These are phyloP conservation scores for Trichoderma asperelloides DNA, from an alignment of 495 filamentous ascomycete species.

Conservation along the genomic window DNA sequence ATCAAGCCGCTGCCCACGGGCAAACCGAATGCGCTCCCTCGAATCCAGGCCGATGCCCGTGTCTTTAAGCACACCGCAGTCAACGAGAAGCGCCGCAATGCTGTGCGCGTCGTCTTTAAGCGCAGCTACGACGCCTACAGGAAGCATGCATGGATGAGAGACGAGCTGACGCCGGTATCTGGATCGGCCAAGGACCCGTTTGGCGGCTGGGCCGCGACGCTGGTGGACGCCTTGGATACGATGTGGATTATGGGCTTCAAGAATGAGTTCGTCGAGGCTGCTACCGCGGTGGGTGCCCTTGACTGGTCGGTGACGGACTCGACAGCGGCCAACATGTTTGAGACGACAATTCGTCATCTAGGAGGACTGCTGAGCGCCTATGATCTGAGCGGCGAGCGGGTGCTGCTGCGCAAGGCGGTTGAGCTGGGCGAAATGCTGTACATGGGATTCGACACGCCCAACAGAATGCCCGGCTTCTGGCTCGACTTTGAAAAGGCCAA, in stretches of 20 bases:
- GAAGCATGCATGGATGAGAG: slow-evolving; percentile 62
- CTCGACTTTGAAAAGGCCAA: slow-evolving; percentile 71
- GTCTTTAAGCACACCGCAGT: slow-evolving; percentile 46
- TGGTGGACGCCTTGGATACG: slow-evolving; percentile 72
- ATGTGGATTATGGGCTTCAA: slow-evolving; percentile 78
- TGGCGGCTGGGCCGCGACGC: slow-evolving; percentile 71
- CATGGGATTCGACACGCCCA: slow-evolving; percentile 78
- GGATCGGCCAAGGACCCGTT: slow-evolving; percentile 53
- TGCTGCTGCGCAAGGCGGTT: slow-evolving; percentile 63
- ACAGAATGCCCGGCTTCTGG: slow-evolving; percentile 68
- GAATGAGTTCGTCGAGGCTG: slow-evolving; percentile 68
- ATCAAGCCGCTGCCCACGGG: slow-evolving; percentile 56
- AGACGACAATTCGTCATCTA: slow-evolving; percentile 66
- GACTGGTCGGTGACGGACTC: slow-evolving; percentile 61
- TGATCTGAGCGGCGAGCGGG: slow-evolving; percentile 56
- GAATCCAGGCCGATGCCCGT: slow-evolving; percentile 55
- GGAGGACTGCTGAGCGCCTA: slow-evolving; percentile 70
- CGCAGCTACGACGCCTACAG: slow-evolving; percentile 73
- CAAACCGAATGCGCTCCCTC: slow-evolving; percentile 47
- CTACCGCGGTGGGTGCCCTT: slow-evolving; percentile 54
- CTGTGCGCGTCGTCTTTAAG: slow-evolving; percentile 58
- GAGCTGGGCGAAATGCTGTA: slow-evolving; percentile 75
- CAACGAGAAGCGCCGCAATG: slow-evolving; percentile 33
- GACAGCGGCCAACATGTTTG: slow-evolving; percentile 52
- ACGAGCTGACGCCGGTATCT: slow-evolving; percentile 62